A percentile compares a stretch with the other conserved stretches of the same genome.
These are phyloP conservation scores for Ceratocystis colombiana DNA, from an alignment of 2,329 filamentous ascomycete species.

Conservation along the genomic window DNA sequence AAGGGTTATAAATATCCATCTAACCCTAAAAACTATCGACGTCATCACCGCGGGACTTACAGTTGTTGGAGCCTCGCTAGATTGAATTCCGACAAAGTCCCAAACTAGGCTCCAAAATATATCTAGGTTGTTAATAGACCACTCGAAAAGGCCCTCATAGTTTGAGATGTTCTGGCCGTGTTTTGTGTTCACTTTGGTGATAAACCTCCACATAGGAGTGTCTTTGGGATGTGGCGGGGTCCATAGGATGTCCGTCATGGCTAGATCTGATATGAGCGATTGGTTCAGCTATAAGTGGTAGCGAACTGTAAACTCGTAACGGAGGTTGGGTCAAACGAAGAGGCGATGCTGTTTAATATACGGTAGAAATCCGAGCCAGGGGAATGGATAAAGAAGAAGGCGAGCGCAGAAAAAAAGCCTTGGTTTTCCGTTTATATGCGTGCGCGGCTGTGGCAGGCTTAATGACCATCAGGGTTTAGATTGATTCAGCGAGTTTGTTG, in stretches of 20 bases:
- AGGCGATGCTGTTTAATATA: not conserved
- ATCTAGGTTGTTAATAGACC: conserved; percentile 68
- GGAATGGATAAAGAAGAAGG: not conserved
- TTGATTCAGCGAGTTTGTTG: not conserved
- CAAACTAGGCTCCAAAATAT: conserved; percentile 80
- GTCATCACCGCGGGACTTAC: conserved; percentile 39
- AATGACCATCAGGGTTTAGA: not conserved
- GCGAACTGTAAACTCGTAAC: not conserved
- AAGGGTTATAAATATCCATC: not conserved
- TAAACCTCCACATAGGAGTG: conserved; percentile 54
- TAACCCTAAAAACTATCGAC: not conserved
- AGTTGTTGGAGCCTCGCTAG: conserved; percentile 46
- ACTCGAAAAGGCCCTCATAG: conserved; percentile 70
- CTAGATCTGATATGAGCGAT: not conserved
- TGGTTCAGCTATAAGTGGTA: not conserved
- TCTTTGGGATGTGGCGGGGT: conserved; percentile 15
- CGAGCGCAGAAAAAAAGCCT: not conserved
- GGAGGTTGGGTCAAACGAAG: not conserved
- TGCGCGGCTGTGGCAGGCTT: not conserved
- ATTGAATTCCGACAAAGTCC: conserved; percentile 62
- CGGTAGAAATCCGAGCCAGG: not conserved
- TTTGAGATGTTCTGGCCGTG: conserved; percentile 51
- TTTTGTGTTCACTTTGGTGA: conserved; percentile 57
- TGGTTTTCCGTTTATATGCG: conserved; percentile 8
- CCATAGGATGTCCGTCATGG: conserved; percentile 18